phyloP scores from a whole-genome alignment of 2,329 filamentous ascomycete genomes.

The Neodidymelliopsis sp. region DNA sequence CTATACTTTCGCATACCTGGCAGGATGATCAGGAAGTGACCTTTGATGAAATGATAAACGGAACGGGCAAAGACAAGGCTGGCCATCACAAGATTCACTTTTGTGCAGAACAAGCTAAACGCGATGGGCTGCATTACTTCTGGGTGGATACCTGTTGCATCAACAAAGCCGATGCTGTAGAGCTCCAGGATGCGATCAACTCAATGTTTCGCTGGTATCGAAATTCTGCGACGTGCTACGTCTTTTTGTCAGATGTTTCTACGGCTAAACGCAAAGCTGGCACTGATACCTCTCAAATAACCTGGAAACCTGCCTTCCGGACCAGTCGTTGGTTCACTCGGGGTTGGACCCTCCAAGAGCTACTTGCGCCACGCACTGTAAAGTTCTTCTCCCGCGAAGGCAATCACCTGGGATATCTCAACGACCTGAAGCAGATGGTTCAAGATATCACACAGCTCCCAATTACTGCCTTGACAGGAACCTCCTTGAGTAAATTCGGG shows the following conservation, averaged over 20 bases:
- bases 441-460: too few species aligned
- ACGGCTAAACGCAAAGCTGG: too few species aligned
- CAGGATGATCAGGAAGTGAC: conserved; percentile 27
- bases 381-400: conserved; percentile 18
- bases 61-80: conserved; percentile 11
- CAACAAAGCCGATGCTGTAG: too few species aligned
- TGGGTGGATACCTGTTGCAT: too few species aligned
- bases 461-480: too few species aligned
- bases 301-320: too few species aligned
- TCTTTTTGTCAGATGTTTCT: conserved; percentile 29
- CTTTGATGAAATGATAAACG: conserved; percentile 24
- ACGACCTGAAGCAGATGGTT: too few species aligned
- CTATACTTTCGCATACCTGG: conserved; percentile 36
- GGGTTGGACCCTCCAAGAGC: conserved; percentile 6
- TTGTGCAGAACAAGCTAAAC: conserved; percentile 18
- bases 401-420: too few species aligned
- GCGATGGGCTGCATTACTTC: conserved; percentile 22
- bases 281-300: too few species aligned
- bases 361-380: conserved; percentile 6
- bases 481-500: too few species aligned
- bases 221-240: conserved; percentile 28
- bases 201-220: conserved; percentile 40
- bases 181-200: too few species aligned
- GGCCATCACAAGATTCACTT: neutral
- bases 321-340: conserved; percentile 10